phyloP scores from a whole-genome alignment of 176 grass and related monocot species.

The Oropetium thomaeum region DNA sequence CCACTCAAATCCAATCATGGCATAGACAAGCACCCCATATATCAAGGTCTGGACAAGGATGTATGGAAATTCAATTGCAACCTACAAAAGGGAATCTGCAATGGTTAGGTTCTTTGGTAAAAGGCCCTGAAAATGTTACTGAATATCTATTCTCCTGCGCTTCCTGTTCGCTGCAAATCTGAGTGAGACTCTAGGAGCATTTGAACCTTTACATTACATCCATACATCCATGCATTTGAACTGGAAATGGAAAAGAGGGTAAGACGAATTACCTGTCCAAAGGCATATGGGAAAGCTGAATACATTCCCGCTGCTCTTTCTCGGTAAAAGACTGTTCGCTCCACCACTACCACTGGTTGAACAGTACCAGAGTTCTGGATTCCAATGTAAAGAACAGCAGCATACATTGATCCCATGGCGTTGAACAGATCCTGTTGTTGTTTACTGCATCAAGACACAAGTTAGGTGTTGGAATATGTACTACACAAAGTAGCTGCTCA shows the following conservation, averaged over 20 bases:
- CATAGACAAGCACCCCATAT: conserved; percentile 67
- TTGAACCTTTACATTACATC: not conserved
- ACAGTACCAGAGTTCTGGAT: conserved; percentile 71
- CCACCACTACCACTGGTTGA: conserved; percentile 78
- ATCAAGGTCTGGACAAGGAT: conserved; percentile 58
- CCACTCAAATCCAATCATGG: conserved; percentile 87
- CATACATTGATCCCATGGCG: conserved; percentile 87
- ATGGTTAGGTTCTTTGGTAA: conserved; percentile 26
- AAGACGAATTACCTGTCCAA: conserved; percentile 63
- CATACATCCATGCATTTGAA: not conserved
- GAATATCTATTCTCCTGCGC: not conserved
- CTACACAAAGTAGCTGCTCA: not conserved
- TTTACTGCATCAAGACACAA: conserved; percentile 30
- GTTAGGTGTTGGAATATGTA: conserved; percentile 26
- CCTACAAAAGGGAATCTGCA: conserved; percentile 40
- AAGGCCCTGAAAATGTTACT: conserved; percentile 8
- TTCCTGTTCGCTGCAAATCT: not conserved
- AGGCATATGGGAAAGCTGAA: conserved; percentile 93
- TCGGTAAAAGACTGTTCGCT: conserved; percentile 87
- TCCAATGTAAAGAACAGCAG: conserved; percentile 76
- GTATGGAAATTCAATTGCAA: conserved; percentile 69
- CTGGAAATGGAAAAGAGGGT: not conserved
- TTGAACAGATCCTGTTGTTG: conserved; percentile 71
- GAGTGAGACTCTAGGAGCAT: not conserved
- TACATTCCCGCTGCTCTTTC: conserved; percentile 92